These are phyloP conservation scores for Mrakia hoshinonis DNA, from an alignment of 768 basidiomycete genomes.

Conservation along the genomic window DNA sequence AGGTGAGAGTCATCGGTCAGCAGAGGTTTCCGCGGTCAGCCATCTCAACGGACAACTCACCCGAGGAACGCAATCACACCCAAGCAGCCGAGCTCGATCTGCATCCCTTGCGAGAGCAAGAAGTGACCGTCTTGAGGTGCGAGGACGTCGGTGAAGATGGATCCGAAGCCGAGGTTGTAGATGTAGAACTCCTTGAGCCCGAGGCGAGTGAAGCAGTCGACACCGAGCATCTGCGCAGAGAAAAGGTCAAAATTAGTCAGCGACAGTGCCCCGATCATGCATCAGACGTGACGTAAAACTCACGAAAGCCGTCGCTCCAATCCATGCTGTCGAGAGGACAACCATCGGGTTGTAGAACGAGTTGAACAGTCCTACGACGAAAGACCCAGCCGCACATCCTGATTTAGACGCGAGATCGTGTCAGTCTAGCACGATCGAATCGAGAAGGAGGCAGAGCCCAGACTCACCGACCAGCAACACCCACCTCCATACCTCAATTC, in stretches of 20 bases:
- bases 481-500: constrained; percentile 71
- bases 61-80: constrained; percentile 60
- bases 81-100: constrained; percentile 75
- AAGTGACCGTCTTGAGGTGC: constrained; percentile 39
- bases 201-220: constrained; percentile 86
- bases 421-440: constrained; percentile 26
- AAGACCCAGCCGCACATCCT: constrained; percentile 68
- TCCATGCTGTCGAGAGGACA: constrained; percentile 69
- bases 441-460: constrained; percentile 13
- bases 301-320: constrained; percentile 73
- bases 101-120: constrained; percentile 59
- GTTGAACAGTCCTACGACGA: constrained; percentile 73
- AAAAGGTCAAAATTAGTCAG: not conserved
- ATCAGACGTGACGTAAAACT: not conserved
- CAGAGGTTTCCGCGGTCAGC: not conserved
- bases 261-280: not conserved
- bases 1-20: not conserved
- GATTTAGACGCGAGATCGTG: constrained; percentile 21
- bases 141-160: constrained; percentile 68
- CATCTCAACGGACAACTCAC: constrained; percentile 31
- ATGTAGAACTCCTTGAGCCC: constrained; percentile 96
- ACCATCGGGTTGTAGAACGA: constrained; percentile 80
- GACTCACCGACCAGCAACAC: constrained; percentile 71
- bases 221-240: constrained; percentile 56
- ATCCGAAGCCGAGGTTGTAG: constrained; percentile 82